A percentile compares a stretch with the other conserved stretches of the same genome.
Evolutionary conservation across 1,284 basidiomycete species (phyloP).

Genomic region (Pulchroboletus neoregius): DNA sequence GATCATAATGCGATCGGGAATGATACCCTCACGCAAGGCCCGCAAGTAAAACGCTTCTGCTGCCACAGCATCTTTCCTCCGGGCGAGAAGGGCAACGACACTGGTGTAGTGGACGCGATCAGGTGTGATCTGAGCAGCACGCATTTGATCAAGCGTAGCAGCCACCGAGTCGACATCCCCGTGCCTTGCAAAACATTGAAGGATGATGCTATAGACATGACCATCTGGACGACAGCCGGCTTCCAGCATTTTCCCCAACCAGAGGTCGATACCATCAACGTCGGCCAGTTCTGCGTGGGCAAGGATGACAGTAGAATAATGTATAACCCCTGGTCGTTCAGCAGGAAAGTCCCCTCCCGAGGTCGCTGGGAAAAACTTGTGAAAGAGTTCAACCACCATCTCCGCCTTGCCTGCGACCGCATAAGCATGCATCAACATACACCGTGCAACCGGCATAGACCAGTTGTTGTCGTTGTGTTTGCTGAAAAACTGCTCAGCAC

Average conservation of each 20-base stretch:
- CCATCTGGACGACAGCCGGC: slow-evolving; percentile 50
- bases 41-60: slow-evolving; percentile 68
- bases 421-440: slow-evolving; percentile 52
- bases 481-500: slow-evolving; percentile 44
- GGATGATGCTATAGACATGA: slow-evolving; percentile 57
- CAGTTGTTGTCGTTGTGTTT: slow-evolving; percentile 33
- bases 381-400: slow-evolving; percentile 50
- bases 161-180: slow-evolving; percentile 58
- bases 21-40: slow-evolving; percentile 57
- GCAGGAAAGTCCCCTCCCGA: slow-evolving; percentile 24
- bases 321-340: slow-evolving; percentile 41
- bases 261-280: slow-evolving; percentile 49
- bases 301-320: slow-evolving; percentile 57
- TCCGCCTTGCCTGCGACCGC: slow-evolving; percentile 43
- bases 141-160: slow-evolving; percentile 63
- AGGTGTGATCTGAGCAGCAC: slow-evolving; percentile 45
- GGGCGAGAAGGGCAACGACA: slow-evolving; percentile 67
- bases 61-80: slow-evolving; percentile 60
- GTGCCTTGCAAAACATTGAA: slow-evolving; percentile 56
- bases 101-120: slow-evolving; percentile 61
- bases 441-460: slow-evolving; percentile 34
- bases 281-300: slow-evolving; percentile 52
- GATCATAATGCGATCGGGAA: slow-evolving; percentile 63
- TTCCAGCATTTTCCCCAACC: slow-evolving; percentile 53
- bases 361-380: slow-evolving; percentile 46